Base-by-base conservation (phyloP, 257 asterid genomes). In the Primulina huaijiensis region DNA sequence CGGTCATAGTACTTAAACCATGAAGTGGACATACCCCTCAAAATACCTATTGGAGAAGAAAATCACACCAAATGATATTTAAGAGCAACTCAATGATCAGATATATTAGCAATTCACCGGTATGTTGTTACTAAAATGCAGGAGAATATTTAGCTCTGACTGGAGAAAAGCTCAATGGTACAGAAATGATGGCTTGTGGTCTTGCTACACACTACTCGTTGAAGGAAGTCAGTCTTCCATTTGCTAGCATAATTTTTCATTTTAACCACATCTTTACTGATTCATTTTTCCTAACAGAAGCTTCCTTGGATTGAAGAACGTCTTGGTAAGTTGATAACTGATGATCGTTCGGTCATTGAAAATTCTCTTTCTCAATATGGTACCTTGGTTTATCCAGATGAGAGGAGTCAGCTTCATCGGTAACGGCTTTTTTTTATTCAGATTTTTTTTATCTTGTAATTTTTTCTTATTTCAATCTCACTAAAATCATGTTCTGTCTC, bases 81-180 rank as follows among this genome's bases (percentile, higher is more conserved):
- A 46, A 16, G 56, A 46, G 53, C 20, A 46, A 16, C 56, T 46
- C 8, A 19, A 16, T 46, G 20, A 43, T 43, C 16, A 46, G 56
- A 46, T 20, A 46, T 46, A 3, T 3, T 16, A 46, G 20, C 20
- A 46, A 46, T 46, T 46, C 8, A 46, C 16, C 8, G 2, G 20
- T 46, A 5, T 46, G 56, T 16, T 14, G 20, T 14, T 17, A 16
- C 20, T 16, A 5, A 46, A 70, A 76, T 83, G 70, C 89, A 94
- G 99, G 97, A 66, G 99, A 94, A 78, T 94, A 84, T 79, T 85
- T 94, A 83, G 97, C 96, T 80, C 88, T 94, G 65, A 91, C 99
- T 0, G 97, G 99, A 65, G 95, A 84, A 75, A 91, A 91, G 76
- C 88, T 94, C 66, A 82, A 84, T 66, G 97, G 97, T 38, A 88